Conservation (phyloP, 2,329 filamentous ascomycete species). For the Pseudodiploospora longispora region DNA sequence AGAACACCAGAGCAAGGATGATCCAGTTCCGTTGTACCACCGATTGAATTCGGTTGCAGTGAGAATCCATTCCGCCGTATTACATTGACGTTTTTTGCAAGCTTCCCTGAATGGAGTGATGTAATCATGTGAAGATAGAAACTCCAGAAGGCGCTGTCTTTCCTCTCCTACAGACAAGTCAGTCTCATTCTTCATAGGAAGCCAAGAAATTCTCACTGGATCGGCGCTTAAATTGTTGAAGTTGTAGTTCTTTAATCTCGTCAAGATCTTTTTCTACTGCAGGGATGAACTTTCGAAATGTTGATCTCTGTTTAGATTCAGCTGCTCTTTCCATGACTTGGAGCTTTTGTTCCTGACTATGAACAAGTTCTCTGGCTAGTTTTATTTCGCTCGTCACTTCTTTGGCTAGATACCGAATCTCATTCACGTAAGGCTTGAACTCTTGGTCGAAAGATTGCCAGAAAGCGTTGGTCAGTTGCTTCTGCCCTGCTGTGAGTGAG, state of each 20-base stretch:
- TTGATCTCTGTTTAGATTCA: no score
- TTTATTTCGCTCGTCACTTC: constrained; percentile 17
- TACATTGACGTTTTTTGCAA: constrained; percentile 16
- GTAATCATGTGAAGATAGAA: constrained; percentile 19
- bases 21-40: constrained; percentile 12
- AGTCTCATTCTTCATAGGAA: no score
- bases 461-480: constrained; percentile 14
- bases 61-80: constrained; percentile 22
- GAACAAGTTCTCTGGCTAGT: constrained; percentile 16
- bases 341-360: constrained; percentile 14
- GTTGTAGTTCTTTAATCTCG: neutral
- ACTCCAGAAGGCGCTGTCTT: constrained; percentile 14
- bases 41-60: constrained; percentile 14
- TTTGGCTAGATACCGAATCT: constrained; percentile 12
- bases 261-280: no score
- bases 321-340: constrained; percentile 7
- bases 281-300: no score
- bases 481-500: constrained; percentile 10
- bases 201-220: neutral
- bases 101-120: constrained; percentile 17
- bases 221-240: neutral
- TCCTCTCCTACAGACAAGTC: no score
- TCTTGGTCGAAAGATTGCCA: constrained; percentile 21
- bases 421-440: constrained; percentile 16
- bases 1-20: constrained; percentile 18